These are phyloP conservation scores for Knoxdaviesia capensis DNA, from an alignment of 2,329 filamentous ascomycete genomes.

Conservation along the genomic window DNA sequence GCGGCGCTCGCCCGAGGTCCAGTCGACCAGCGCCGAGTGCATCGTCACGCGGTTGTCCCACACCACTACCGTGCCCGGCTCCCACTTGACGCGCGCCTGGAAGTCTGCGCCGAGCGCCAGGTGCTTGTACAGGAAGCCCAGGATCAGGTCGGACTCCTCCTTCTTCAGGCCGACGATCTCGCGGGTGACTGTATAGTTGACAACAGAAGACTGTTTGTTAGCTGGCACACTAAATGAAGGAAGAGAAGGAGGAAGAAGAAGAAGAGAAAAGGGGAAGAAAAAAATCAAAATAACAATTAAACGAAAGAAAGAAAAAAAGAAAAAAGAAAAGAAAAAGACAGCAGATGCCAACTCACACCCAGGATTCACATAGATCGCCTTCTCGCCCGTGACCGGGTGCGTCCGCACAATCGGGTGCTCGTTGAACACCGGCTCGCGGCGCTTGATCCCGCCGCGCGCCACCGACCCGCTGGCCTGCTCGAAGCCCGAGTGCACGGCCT, in stretches of 20 bases:
- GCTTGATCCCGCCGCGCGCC: slow-evolving; percentile 47
- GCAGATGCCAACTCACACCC: slow-evolving; percentile 25
- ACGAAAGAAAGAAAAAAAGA: not conserved
- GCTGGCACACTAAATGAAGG: not conserved
- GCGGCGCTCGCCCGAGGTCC: slow-evolving; percentile 57
- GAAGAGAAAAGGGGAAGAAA: not conserved
- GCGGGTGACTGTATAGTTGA: slow-evolving; percentile 27
- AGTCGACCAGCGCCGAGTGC: slow-evolving; percentile 65
- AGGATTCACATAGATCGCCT: slow-evolving; percentile 64
- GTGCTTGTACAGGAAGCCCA: not conserved
- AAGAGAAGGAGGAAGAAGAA: not conserved
- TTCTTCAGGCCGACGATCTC: slow-evolving; percentile 69
- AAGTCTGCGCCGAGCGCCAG: not conserved
- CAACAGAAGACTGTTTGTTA: not conserved
- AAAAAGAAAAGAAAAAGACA: not conserved
- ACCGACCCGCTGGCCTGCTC: slow-evolving; percentile 59
- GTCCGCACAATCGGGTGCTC: slow-evolving; percentile 64
- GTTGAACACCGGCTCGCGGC: slow-evolving; percentile 54
- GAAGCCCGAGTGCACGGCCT: slow-evolving; percentile 60
- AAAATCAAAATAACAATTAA: not conserved
- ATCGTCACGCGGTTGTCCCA: slow-evolving; percentile 73
- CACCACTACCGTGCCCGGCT: slow-evolving; percentile 58
- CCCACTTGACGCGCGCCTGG: slow-evolving; percentile 47
- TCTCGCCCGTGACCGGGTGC: slow-evolving; percentile 67
- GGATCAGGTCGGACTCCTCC: slow-evolving; percentile 33